Evolutionary conservation across 139 green algal genomes (phyloP).

Genomic region (Chlamydomonas eustigma): DNA sequence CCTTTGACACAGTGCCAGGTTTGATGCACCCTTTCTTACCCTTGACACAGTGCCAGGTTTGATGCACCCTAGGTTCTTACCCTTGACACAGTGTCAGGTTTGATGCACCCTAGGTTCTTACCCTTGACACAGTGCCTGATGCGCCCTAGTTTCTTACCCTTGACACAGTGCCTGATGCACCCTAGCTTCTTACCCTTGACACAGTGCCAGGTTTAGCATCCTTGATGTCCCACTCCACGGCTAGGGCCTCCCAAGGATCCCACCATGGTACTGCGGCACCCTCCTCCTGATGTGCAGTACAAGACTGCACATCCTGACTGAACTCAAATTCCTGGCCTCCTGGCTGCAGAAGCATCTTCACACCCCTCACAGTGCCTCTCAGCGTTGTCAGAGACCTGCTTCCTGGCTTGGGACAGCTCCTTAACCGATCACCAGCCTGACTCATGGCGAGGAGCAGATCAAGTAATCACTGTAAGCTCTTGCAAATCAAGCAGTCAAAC

Average conservation of each 20-base stretch:
- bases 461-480: too few species aligned
- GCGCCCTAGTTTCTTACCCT: background rate
- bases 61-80: background rate
- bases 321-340: background rate
- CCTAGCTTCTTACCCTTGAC: background rate
- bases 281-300: background rate
- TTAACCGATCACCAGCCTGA: background rate
- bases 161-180: background rate
- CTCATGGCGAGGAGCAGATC: too few species aligned
- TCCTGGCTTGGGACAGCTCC: background rate
- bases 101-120: background rate
- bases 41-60: background rate
- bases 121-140: background rate
- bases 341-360: background rate
- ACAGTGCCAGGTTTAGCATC: background rate
- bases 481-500: too few species aligned
- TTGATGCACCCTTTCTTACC: background rate
- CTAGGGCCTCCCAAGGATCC: background rate
- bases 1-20: background rate
- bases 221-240: background rate
- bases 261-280: background rate
- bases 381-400: background rate
- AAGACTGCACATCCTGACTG: background rate
- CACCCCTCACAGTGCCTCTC: background rate
- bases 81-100: too few species aligned